Evolutionary conservation across 2,329 filamentous ascomycete genomes (phyloP), one percentile per base, ranked within the genome.

Genomic region (Aspergillus sojae): DNA sequence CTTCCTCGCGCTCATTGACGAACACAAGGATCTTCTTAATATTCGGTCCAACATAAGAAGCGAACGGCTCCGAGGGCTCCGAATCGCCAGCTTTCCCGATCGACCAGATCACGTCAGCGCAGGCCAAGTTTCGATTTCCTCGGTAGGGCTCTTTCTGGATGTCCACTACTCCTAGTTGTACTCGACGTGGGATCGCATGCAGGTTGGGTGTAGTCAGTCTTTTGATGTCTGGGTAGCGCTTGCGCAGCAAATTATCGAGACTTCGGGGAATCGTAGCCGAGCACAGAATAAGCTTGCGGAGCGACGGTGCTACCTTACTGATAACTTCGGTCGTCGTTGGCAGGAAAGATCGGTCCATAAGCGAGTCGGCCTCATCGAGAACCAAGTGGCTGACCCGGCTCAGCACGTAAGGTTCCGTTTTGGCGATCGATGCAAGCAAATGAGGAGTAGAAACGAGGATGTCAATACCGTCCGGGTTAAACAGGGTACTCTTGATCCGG

Each of bases 141-240:
- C 89, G 89, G 81, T 97, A 99, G 0, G 94, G 94, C n/a, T 96
- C 90, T 70, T 91, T 92, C 68, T 94, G 90, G 16, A 96, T 91
- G 73, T 99, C 94, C 32, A 99, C 88, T 41, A 98, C 93, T 62
- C 93, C 93, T 5, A 99, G 88, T 76, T 98, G 94, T 0, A 99
- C 94, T 69, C 95, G 90, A 48, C 95, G 90, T 3, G 95, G 95
- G 70, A 99, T 97, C 63, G 95, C 93, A 79, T 99, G 95, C 0
- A 99, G 85, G 74, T 98, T 97, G 0, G 95, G 95, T 0, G 95
- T 99, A 1, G 94, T 94, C 66, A 99, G 89, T 65, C 95, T 91
- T 53, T 85, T 83, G 80, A 96, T 93, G 70, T 91, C 85, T 0
- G 95, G 94, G 77, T 94, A 97, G 67, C 89, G 89, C 65, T 88